Evolutionary conservation across 1,139 yeast species (phyloP).

Genomic region (Lodderomyces pseudojiufengensis): DNA sequence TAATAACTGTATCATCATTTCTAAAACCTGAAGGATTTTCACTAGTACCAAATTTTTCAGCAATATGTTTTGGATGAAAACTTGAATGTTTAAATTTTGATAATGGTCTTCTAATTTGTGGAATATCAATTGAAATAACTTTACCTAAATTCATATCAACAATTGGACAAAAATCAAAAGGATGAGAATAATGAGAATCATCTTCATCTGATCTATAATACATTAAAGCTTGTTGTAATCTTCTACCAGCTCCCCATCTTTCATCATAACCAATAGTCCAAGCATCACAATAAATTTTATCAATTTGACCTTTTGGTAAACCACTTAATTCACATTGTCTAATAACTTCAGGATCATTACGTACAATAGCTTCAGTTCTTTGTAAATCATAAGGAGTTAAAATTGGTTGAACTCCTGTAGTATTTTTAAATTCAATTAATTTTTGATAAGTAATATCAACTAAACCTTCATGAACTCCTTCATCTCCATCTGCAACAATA

Average conservation of each 20-base stretch:
- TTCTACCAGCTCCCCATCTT: slow-evolving; percentile 72
- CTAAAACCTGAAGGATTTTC: slow-evolving; percentile 54
- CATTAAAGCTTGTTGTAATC: slow-evolving; percentile 79
- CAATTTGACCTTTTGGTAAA: slow-evolving; percentile 61
- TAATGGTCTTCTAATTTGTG: slow-evolving; percentile 68
- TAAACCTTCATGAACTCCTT: slow-evolving; percentile 67
- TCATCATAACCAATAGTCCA: slow-evolving; percentile 87
- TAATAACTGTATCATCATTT: slow-evolving; percentile 57
- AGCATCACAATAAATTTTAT: slow-evolving; percentile 74
- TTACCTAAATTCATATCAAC: slow-evolving; percentile 68
- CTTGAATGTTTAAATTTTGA: slow-evolving; percentile 65
- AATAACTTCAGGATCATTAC: slow-evolving; percentile 66
- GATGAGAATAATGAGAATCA: slow-evolving; percentile 80
- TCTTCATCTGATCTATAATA: slow-evolving; percentile 76
- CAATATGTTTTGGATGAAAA: slow-evolving; percentile 63
- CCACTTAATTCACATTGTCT: slow-evolving; percentile 72
- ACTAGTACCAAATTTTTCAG: slow-evolving; percentile 53
- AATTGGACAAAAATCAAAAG: slow-evolving; percentile 79
- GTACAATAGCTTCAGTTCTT: slow-evolving; percentile 59
- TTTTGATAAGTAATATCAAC: slow-evolving; percentile 52
- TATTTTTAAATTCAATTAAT: slow-evolving; percentile 44
- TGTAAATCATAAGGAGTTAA: slow-evolving; percentile 67
- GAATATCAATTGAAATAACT: slow-evolving; percentile 72
- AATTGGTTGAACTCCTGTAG: slow-evolving; percentile 68
- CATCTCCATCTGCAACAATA: slow-evolving; percentile 53